Evolutionary conservation across 495 filamentous ascomycete species (phyloP).

Genomic region (Jackrogersella multiformis): DNA sequence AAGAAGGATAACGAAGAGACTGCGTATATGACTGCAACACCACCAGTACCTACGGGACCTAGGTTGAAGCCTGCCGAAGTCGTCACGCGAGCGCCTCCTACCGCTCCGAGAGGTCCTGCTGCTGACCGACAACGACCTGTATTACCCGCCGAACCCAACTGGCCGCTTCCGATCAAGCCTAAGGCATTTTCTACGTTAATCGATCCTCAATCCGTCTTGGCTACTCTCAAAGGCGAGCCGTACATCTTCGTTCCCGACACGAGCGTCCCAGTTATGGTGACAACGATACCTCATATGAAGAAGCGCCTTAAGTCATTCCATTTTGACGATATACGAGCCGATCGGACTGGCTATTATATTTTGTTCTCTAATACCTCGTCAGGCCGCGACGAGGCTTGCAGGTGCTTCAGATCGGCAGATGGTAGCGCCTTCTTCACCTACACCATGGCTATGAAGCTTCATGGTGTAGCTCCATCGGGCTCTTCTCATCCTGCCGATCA

Average conservation of each 20-base stretch:
- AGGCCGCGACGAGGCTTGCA: conserved; percentile 80
- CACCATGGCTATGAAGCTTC: conserved; percentile 88
- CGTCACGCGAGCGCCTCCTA: conserved; percentile 73
- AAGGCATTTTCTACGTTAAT: conserved; percentile 63
- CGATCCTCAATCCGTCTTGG: conserved; percentile 65
- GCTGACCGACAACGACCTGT: conserved; percentile 61
- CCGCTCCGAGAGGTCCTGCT: conserved; percentile 87
- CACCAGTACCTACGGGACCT: conserved; percentile 54
- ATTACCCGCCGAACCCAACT: conserved; percentile 41
- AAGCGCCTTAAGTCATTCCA: conserved; percentile 82
- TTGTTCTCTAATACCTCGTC: conserved; percentile 78
- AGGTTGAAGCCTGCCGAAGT: conserved; percentile 47
- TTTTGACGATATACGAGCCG: conserved; percentile 80
- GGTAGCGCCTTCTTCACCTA: conserved; percentile 88
- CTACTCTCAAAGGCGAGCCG: conserved; percentile 78
- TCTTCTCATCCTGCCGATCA: conserved; percentile 17
- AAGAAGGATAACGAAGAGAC: conserved; percentile 68
- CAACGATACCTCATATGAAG: conserved; percentile 85
- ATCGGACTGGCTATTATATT: conserved; percentile 89
- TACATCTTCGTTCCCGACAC: conserved; percentile 91
- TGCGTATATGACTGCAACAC: conserved; percentile 47
- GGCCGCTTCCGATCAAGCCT: conserved; percentile 51
- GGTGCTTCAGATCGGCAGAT: conserved; percentile 77
- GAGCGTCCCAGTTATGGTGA: conserved; percentile 85
- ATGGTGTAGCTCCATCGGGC: conserved; percentile 62